Base-by-base conservation (phyloP, 768 basidiomycete species). In the Mycena sanguinolenta region DNA sequence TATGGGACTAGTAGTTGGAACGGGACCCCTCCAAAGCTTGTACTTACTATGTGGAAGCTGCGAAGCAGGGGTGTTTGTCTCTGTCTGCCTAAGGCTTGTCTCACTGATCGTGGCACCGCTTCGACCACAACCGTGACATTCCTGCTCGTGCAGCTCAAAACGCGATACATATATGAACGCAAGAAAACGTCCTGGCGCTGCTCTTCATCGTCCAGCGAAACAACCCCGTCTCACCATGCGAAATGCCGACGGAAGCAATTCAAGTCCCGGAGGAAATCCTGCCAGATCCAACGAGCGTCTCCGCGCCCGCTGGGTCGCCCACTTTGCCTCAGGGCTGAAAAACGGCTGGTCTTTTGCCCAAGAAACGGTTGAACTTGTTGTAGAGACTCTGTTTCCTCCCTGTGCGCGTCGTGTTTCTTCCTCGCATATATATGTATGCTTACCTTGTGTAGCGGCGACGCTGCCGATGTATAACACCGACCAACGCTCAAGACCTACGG, bases 241-340 rank as follows among this genome's bases (percentile, higher is more conserved):
- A 8, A 42, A 55, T 2, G 39, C 38, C 54, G 63, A 69, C 28
- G 66, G 66, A 4, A 44, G 49, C 39, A 69, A 27, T 10, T 34
- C 67, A 10, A 72, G 71, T 53, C 67, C 71, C 38, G 71, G 67
- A 32, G 63, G 71, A 54, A 50, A 57, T 46, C 8, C 49, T 38
- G 27, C 34, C 34, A 44, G 19, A 36, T 36, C 38, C 34, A 53
- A 57, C 25, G 63, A 70, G 16, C 68, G 68, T 36, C 50, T 73
- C 4, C 63, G 68, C 25, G 72, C 67, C 10, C 72, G 72, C 49
- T 73, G 72, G 72, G 63, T 53, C 23, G 60, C 58, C 14, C 72
- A 73, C 25, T 69, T 69, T 10, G 58, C 52, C 28, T 46, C 63
- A 1, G 63, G 62, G 25, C 63, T 69, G 14, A 69, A 73, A 39